Conservation (phyloP, 805 yeast species). For the Sungouiozyma intestinalis region DNA sequence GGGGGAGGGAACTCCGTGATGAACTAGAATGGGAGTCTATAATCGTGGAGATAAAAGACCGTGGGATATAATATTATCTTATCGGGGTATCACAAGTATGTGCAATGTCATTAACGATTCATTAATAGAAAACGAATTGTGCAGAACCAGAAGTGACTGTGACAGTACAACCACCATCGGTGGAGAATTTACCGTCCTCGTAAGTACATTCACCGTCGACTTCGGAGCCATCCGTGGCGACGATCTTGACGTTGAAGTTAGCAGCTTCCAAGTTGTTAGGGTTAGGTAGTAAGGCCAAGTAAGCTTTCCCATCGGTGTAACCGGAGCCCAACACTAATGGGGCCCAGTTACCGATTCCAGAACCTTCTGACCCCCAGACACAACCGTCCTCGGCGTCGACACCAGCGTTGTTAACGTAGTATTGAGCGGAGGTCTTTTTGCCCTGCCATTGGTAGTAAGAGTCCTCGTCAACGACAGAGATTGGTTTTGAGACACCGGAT, state of each 20-base stretch:
- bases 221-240: slow-evolving; percentile 53
- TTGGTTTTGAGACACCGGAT: slow-evolving; percentile 54
- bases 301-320: slow-evolving; percentile 55
- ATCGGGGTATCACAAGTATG: too few relatives aligned
- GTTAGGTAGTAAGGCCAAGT: slow-evolving; percentile 87
- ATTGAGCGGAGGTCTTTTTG: slow-evolving; percentile 80
- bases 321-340: slow-evolving; percentile 95
- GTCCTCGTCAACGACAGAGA: slow-evolving; percentile 72
- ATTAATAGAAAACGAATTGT: slow-evolving; percentile 44
- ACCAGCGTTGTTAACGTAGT: slow-evolving; percentile 96
- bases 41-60: too few relatives aligned
- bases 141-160: slow-evolving; percentile 51
- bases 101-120: too few relatives aligned
- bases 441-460: slow-evolving; percentile 78
- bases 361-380: slow-evolving; percentile 76
- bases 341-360: slow-evolving; percentile 95
- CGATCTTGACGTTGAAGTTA: slow-evolving; percentile 71
- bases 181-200: slow-evolving; percentile 66
- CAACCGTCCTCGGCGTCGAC: slow-evolving; percentile 85
- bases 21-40: too few relatives aligned
- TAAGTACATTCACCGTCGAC: slow-evolving; percentile 71
- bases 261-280: slow-evolving; percentile 71
- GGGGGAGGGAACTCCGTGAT: too few relatives aligned
- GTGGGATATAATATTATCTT: too few relatives aligned
- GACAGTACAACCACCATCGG: slow-evolving; percentile 73